Percentiles rank a stretch among this genome's conserved stretches.
phyloP scores from a whole-genome alignment of 345 rosid genomes.

The Eucalyptus curtisii region DNA sequence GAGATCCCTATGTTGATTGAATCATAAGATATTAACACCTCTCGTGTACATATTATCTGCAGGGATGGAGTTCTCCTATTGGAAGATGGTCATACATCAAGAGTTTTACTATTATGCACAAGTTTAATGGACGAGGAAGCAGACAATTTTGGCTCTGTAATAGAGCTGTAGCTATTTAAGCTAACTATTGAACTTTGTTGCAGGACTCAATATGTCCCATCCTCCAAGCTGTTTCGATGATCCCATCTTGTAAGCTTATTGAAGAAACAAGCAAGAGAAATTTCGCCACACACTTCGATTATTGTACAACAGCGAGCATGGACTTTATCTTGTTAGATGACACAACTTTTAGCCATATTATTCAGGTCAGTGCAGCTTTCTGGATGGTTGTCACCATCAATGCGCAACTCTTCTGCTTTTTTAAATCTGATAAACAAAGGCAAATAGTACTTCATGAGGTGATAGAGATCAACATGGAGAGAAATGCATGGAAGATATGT shows the following conservation, averaged over 20 bases:
- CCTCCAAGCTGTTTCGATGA: constrained; percentile 63
- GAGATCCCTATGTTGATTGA: constrained; percentile 36
- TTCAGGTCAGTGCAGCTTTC: constrained; percentile 49
- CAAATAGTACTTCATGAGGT: background rate
- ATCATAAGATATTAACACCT: constrained; percentile 66
- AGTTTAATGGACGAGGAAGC: constrained; percentile 93
- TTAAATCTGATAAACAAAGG: background rate
- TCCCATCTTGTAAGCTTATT: constrained; percentile 82
- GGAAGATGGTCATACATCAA: constrained; percentile 84
- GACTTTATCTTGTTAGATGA: constrained; percentile 74
- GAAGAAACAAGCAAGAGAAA: constrained; percentile 85
- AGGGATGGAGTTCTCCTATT: constrained; percentile 91
- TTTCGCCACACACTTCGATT: constrained; percentile 85
- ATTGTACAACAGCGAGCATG: constrained; percentile 74
- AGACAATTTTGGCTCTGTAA: constrained; percentile 63
- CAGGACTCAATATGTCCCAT: constrained; percentile 95
- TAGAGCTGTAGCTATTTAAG: constrained; percentile 31
- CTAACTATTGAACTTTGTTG: constrained; percentile 89
- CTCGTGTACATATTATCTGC: constrained; percentile 91
- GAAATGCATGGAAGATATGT: background rate
- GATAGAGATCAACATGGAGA: background rate
- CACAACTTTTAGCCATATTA: constrained; percentile 52
- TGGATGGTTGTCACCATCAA: background rate
- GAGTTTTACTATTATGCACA: constrained; percentile 87
- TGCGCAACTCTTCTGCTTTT: background rate